Evolutionary conservation across 768 basidiomycete species (phyloP).

Genomic region (Suillus hirtellus): DNA sequence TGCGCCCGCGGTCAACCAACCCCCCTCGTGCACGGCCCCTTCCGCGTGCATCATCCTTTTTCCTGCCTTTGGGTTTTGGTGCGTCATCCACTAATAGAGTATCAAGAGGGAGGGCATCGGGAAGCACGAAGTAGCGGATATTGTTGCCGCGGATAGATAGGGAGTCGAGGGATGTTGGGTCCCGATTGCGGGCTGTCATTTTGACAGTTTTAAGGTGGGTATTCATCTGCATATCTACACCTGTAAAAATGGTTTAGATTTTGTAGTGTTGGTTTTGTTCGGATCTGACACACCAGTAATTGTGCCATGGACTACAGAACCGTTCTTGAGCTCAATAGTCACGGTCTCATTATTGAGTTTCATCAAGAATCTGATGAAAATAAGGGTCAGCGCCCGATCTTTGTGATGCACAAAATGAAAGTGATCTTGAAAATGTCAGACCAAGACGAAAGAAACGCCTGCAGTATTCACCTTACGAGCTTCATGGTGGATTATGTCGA

Average conservation of each 20-base stretch:
- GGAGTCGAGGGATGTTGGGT: constrained; percentile 82
- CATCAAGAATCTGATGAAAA: constrained; percentile 84
- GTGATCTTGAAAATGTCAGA: constrained; percentile 8
- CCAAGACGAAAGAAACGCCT: constrained; percentile 10
- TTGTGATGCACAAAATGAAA: constrained; percentile 12
- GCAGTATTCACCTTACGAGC: constrained; percentile 69
- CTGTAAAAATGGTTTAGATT: constrained; percentile 41
- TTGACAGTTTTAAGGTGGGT: constrained; percentile 98
- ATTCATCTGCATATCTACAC: constrained; percentile 99
- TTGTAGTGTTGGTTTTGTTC: not conserved
- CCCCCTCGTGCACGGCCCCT: constrained; percentile 53
- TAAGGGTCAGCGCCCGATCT: constrained; percentile 22
- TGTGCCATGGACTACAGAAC: constrained; percentile 91
- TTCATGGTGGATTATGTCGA: constrained; percentile 56
- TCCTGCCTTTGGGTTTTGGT: constrained; percentile 90
- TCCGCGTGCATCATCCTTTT: constrained; percentile 82
- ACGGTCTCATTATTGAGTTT: constrained; percentile 99
- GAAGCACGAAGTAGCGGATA: constrained; percentile 95
- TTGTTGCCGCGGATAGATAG: constrained; percentile 97
- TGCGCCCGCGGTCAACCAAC: constrained; percentile 52
- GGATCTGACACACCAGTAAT: constrained; percentile 75
- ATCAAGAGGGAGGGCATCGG: constrained; percentile 94
- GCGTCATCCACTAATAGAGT: constrained; percentile 97
- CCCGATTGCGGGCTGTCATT: constrained; percentile 90
- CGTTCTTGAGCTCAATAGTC: constrained; percentile 97